Evolutionary conservation across 116 monocot genomes (phyloP).

Genomic region (Zostera marina): DNA sequence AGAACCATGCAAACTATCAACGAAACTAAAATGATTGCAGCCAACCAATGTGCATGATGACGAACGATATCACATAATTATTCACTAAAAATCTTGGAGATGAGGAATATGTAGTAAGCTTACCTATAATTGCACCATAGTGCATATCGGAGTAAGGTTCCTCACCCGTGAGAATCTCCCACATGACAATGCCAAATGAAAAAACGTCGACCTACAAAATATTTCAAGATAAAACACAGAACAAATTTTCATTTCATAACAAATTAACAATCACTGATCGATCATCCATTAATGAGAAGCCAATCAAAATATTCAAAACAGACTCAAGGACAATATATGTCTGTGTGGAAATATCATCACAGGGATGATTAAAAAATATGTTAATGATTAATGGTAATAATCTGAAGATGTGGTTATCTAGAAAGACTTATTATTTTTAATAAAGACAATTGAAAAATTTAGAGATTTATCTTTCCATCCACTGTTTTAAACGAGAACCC

Average conservation of each 20-base stretch:
- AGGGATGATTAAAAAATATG: too few species aligned
- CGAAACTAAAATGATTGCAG: neutral
- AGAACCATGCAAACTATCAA: neutral
- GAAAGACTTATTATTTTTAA: neutral
- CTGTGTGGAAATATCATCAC: too few species aligned
- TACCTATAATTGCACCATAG: conserved; percentile 99
- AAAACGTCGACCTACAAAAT: conserved; percentile 79
- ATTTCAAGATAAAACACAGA: neutral
- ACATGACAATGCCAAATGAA: conserved; percentile 97
- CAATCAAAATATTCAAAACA: too few species aligned
- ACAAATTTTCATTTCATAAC: neutral
- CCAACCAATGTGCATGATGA: neutral
- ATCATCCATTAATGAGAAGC: too few species aligned
- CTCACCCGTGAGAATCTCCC: conserved; percentile 97
- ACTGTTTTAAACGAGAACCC: conserved; percentile 3
- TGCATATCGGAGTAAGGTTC: conserved; percentile 99
- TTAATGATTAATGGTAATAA: too few species aligned
- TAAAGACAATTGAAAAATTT: neutral
- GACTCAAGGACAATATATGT: too few species aligned
- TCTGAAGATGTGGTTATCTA: neutral
- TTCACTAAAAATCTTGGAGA: too few species aligned
- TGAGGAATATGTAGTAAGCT: neutral
- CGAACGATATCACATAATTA: neutral
- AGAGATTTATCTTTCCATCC: neutral
- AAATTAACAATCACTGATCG: too few species aligned